phyloP scores from a whole-genome alignment of 371 early-diverging fungal genomes.

The Apophysomyces sp. region DNA sequence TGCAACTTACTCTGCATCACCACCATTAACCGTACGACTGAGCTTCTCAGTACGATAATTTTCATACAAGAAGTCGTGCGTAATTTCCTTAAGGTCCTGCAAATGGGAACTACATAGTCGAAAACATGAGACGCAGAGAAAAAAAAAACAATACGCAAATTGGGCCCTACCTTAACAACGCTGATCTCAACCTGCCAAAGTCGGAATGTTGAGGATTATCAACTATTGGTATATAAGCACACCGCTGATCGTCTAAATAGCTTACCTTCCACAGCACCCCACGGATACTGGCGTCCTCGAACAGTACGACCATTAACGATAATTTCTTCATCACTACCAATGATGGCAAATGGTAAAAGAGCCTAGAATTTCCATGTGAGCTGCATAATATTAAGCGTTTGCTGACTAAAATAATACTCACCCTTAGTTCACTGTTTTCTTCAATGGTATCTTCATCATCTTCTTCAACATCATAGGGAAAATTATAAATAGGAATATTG shows the following conservation, averaged over 20 bases:
- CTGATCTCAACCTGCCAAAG: constrained; percentile 92
- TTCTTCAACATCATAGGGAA: constrained; percentile 76
- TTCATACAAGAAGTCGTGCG: constrained; percentile 85
- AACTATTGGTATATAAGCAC: constrained; percentile 39
- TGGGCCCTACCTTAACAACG: constrained; percentile 66
- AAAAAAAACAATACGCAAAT: neutral
- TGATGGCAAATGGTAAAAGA: constrained; percentile 94
- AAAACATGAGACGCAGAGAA: neutral
- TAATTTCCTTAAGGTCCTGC: constrained; percentile 90
- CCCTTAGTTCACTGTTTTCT: constrained; percentile 92
- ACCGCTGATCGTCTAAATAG: neutral
- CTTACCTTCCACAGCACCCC: constrained; percentile 95
- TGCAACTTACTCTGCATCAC: constrained; percentile 52
- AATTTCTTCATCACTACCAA: constrained; percentile 95
- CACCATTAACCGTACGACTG: constrained; percentile 60
- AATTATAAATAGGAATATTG: constrained; percentile 88
- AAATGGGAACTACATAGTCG: constrained; percentile 74
- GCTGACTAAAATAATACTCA: constrained; percentile 14
- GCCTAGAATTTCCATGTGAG: constrained; percentile 39
- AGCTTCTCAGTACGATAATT: constrained; percentile 93
- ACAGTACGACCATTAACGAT: constrained; percentile 72
- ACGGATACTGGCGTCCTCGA: constrained; percentile 98
- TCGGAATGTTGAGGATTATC: constrained; percentile 93
- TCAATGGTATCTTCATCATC: constrained; percentile 93
- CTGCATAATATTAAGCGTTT: too few species aligned